Conservation (phyloP, 2,329 filamentous ascomycete species). For the Sordariomycetes sp. region DNA sequence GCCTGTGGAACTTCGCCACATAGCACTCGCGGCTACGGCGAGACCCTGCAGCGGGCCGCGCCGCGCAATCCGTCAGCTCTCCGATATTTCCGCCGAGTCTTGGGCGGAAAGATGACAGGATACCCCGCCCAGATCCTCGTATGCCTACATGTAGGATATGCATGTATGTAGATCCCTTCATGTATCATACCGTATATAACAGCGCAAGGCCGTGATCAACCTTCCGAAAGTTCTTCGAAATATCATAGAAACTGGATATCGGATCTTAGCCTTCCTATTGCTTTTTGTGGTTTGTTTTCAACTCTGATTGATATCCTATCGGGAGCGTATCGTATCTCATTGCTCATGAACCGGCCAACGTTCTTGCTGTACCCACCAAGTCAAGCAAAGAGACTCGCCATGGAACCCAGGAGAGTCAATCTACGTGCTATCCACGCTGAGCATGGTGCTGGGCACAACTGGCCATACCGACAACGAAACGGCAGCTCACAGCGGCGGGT, state of each 20-base stretch:
- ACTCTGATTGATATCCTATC: background rate
- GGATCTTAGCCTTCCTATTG: background rate
- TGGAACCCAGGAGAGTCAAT: background rate
- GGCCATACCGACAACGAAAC: conserved; percentile 7
- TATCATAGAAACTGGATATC: background rate
- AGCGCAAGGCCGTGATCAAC: background rate
- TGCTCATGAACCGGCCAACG: background rate
- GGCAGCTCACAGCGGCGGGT: conserved; percentile 7
- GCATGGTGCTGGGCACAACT: conserved; percentile 1
- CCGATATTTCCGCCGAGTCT: conserved; percentile 3
- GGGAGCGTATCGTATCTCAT: background rate
- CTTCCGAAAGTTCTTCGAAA: background rate
- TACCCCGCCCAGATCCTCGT: background rate
- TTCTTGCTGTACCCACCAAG: background rate
- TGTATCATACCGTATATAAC: background rate
- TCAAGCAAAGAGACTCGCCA: conserved; percentile 1
- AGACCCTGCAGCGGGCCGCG: too few species aligned
- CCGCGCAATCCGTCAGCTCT: conserved; percentile 1
- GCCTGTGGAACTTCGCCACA: too few species aligned
- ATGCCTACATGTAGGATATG: background rate
- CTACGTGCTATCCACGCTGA: background rate
- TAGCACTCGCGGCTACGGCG: too few species aligned
- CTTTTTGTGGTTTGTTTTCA: background rate
- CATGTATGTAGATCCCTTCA: background rate
- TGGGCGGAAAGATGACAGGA: conserved; percentile 1